Base-by-base conservation (phyloP, 2,329 filamentous ascomycete genomes). In the Botryosphaeria dothidea region DNA sequence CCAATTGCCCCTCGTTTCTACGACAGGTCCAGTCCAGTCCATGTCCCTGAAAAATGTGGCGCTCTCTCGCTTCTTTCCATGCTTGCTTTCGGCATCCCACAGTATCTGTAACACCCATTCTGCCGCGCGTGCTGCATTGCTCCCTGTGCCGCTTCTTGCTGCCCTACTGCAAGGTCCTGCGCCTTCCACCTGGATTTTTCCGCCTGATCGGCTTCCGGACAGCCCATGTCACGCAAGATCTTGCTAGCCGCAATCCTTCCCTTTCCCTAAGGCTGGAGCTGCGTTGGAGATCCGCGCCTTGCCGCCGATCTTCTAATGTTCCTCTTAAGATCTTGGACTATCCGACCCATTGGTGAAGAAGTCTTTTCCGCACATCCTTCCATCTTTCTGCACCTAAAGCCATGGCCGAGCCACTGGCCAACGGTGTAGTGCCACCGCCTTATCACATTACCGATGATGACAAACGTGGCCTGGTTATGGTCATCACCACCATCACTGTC, bases 401-500 rank as follows among this genome's bases (percentile, higher is more conserved):
- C 48, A 54, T 54, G 36, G 41, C 41, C 8, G 61, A 41, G 19
- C 31, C 21, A 41, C 46, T 43, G 13, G 17, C 45, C 6, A 43
- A 11, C 27, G n/a, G 43, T 43, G 51, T 64, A 41, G 17, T 64
- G 9, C 72, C 72, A 49, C 67, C 73, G n/a, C 72, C 72, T 2
- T 75, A 71, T 48, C 58, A 69, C 21, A 75, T 76, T 65, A 72
- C 71, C 7, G 67, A 66, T 2, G 49, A 71, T 63, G 73, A 76
- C 62, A 75, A 75, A 65, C 70, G 73, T 17, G 74, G 73, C n/a
- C 66, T 77, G n/a, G 69, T 77, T 8, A 70, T 74, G 8, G 71
- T 76, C 29, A 71, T 71, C 0, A 72, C 71, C 19, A 71, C 69
- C 11, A 65, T 68, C 3, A 72, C 71, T 3, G 54, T 75, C 25